phyloP scores from a whole-genome alignment of 164 flowering plant species.

The Piper longum region DNA sequence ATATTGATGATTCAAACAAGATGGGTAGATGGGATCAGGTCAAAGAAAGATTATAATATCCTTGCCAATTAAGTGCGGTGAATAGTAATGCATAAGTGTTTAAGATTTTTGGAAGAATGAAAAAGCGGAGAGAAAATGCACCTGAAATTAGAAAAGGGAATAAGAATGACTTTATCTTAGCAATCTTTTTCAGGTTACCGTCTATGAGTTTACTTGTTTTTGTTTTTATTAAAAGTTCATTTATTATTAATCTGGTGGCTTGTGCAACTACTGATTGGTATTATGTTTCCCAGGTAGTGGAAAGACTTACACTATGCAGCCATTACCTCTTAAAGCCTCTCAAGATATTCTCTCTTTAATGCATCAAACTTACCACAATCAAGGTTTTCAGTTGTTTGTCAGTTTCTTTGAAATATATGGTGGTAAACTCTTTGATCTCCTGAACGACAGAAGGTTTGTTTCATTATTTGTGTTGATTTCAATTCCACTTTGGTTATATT shows the following conservation, averaged over 20 bases:
- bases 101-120: no score
- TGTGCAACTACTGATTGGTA: not conserved
- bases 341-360: constrained; percentile 65
- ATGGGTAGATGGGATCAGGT: no score
- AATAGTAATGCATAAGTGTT: no score
- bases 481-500: not conserved
- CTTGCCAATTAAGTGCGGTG: no score
- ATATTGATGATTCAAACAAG: no score
- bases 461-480: not conserved
- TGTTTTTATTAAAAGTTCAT: no score
- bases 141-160: no score
- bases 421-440: constrained; percentile 83
- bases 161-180: no score
- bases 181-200: no score
- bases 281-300: constrained; percentile 65
- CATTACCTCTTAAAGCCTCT: constrained; percentile 79
- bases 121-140: no score
- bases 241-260: not conserved
- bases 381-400: constrained; percentile 72
- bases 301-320: constrained; percentile 90
- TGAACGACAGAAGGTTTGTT: constrained; percentile 77
- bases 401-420: constrained; percentile 98
- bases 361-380: constrained; percentile 60
- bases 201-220: no score
- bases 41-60: no score